Evolutionary conservation across 2,329 filamentous ascomycete species (phyloP).

Genomic region (Talaromyces sp.): DNA sequence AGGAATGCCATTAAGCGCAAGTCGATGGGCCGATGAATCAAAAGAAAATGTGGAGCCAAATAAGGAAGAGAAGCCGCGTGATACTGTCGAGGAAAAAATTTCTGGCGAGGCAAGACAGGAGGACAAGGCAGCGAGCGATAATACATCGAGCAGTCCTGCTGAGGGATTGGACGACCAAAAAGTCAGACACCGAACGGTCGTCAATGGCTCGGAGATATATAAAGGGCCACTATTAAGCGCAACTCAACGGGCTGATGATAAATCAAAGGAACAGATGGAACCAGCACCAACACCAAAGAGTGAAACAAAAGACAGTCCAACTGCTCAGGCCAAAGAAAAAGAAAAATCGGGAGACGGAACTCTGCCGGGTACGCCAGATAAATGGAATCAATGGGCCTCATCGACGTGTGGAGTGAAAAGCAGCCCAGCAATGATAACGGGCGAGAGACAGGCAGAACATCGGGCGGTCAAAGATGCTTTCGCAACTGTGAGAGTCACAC

Average conservation of each 20-base stretch:
- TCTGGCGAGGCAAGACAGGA: not conserved
- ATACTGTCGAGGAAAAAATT: not conserved
- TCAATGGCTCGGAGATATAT: not conserved
- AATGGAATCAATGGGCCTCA: not conserved
- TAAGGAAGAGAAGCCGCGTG: not conserved
- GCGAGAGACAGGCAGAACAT: not conserved
- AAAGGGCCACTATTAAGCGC: not conserved
- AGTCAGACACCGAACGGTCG: not conserved
- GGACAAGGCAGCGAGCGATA: not conserved
- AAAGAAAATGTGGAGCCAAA: not conserved
- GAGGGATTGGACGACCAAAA: not conserved
- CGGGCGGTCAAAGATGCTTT: not conserved
- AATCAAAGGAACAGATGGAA: not conserved
- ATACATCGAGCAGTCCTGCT: not conserved
- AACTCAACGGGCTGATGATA: not conserved
- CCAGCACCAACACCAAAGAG: not conserved
- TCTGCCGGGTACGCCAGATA: not conserved
- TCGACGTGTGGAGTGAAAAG: not conserved
- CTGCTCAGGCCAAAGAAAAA: not conserved
- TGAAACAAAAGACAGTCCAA: not conserved
- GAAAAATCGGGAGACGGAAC: not conserved
- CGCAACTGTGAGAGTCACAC: not conserved
- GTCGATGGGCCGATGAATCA: not conserved
- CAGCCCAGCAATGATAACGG: not conserved
- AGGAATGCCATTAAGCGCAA: not conserved